Evolutionary conservation across 2,329 filamentous ascomycete species (phyloP), one percentile per base, ranked within the genome.

Genomic region (Pseudogymnoascus verrucosus): DNA sequence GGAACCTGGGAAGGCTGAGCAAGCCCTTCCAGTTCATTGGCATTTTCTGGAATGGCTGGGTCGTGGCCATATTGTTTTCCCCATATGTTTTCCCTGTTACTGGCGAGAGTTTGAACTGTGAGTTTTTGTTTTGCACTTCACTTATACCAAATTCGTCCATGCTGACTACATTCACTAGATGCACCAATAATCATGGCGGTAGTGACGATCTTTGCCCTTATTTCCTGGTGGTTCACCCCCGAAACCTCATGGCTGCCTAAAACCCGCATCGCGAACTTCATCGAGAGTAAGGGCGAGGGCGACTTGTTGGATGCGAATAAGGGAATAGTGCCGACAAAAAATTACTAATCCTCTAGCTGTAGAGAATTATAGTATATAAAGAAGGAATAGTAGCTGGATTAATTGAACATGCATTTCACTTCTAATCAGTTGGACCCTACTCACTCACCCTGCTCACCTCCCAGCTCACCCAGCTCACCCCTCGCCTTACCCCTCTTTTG

Each of bases 121-220:
- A 66, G 75, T 68, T 61, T 61, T 61, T 59, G 23, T 57, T 59
- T 14, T 57, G 61, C 42, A 59, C 23, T 39, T 37, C 31, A 36
- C 8, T 44, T 21, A 59, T 59, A 61, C 16, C 47, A 61, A 61
- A 66, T 40, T 28, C 60, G 60, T 40, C 37, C 7, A 42, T n/a
- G 26, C 36, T 60, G 16, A 34, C 42, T 14, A 37, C n/a, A 40
- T 21, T 23, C 11, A 11, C 21, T 62, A 78, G 77, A 79, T 66
- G 80, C 80, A 0, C 80, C 80, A 0, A 78, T 82, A 11, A 82
- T 82, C 64, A 81, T 82, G 78, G 77, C 69, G 2, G 75, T 72
- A 1, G 78, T 81, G 3, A 82, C 79, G 0, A 76, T 82, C 36
- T 73, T 82, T 40, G 80, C 79, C 0, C 61, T 81, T 14, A 63